Evolutionary conservation across 1,139 yeast genomes (phyloP), one percentile per base, ranked within the genome.

Genomic region (Pichia sp.): DNA sequence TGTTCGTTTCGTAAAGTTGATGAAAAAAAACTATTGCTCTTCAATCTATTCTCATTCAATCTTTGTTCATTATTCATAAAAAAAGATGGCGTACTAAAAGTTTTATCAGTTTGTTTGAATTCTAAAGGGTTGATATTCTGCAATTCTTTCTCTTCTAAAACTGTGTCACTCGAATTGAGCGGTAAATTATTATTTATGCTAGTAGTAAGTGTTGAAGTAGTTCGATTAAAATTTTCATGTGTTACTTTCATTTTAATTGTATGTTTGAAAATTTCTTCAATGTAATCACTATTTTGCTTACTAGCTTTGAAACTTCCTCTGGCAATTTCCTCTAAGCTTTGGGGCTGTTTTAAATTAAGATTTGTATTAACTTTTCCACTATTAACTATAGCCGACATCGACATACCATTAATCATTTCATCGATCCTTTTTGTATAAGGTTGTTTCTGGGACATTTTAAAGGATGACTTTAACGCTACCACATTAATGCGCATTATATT

Each of bases 371-470:
- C 59, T 36, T 55, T 50, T 1, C 75, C 76, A 9, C 60, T 49
- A 52, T 71, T 67, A 2, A 75, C 65, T 2, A 74, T 53, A 6
- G 57, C 55, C 11, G 61, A 55, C 50, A 53, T 55, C 2, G 61
- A 46, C 39, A 51, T 48, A 9, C 57, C 56, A 7, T 58, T 60
- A n/a, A 79, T 63, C 58, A 78, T 79, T 2, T 55, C 53, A 53
- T 83, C 80, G 27, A 86, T 69, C 47, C 73, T 74, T 2, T 59
- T 53, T 1, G 89, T 76, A 60, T 72, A 83, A 0, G 84, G 74
- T 53, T 81, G 90, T 26, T 77, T 68, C 58, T 62, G 74, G 60
- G 70, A 80, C 61, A 68, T 77, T 63, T 78, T 78, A 26, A 70
- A 62, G 0, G 52, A 39, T 3, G 50, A 44, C 38, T 56, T 56